Evolutionary conservation across 2,329 filamentous ascomycete species (phyloP).

Genomic region (Fonsecaea pedrosoi): DNA sequence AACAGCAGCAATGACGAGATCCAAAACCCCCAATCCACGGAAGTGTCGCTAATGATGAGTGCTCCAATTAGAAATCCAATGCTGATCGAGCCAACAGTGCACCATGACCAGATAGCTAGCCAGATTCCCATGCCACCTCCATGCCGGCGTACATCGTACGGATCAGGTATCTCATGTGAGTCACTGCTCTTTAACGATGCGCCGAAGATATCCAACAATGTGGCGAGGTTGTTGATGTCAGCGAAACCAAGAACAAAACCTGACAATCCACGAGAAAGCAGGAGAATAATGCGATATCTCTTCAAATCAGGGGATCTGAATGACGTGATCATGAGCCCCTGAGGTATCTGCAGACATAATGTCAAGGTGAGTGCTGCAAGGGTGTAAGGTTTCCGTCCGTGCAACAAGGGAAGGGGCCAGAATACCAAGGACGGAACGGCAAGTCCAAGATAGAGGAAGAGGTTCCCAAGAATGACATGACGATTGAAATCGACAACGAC

Average conservation of each 20-base stretch:
- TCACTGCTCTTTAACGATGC: conserved; percentile 74
- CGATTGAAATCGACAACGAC: conserved; percentile 73
- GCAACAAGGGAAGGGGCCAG: conserved; percentile 74
- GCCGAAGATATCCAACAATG: conserved; percentile 76
- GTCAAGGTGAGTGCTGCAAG: conserved; percentile 70
- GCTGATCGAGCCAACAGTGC: conserved; percentile 73
- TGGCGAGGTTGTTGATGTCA: conserved; percentile 77
- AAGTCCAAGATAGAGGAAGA: conserved; percentile 73
- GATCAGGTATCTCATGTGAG: conserved; percentile 72
- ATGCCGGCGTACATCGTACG: conserved; percentile 73
- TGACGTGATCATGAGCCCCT: conserved; percentile 69
- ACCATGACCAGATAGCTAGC: conserved; percentile 80
- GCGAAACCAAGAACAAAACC: conserved; percentile 75
- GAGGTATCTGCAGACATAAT: conserved; percentile 76
- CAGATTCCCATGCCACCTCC: conserved; percentile 81
- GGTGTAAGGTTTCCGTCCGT: conserved; percentile 80
- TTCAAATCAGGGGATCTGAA: conserved; percentile 63
- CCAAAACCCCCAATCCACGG: conserved; percentile 78
- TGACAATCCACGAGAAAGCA: conserved; percentile 69
- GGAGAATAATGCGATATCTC: conserved; percentile 65
- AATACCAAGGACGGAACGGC: conserved; percentile 72
- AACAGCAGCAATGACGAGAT: conserved; percentile 72
- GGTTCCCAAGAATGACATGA: conserved; percentile 73
- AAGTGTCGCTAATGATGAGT: conserved; percentile 67
- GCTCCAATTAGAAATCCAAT: conserved; percentile 76